Base-by-base conservation (phyloP, 257 asterid genomes). In the Solanum appendiculatum region DNA sequence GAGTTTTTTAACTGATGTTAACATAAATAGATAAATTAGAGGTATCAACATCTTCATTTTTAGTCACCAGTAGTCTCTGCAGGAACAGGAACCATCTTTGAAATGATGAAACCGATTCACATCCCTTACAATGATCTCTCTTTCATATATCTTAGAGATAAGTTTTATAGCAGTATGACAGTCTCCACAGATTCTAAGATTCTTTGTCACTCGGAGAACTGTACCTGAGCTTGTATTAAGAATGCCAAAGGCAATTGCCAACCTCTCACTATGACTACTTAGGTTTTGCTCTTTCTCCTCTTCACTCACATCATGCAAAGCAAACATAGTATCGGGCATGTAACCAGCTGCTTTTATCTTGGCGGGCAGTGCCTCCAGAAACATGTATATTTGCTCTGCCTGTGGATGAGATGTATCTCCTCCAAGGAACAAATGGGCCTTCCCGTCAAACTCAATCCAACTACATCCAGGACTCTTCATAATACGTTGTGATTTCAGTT, bases 391-490 rank as follows among this genome's bases (percentile, higher is more conserved):
- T 70, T 91, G 86, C 88, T 80, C 88, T 13, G 90, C 90, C 86
- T 92, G 95, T 0, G 89, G 92, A 86, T 94, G 93, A 56, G 92
- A 90, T 3, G 80, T 42, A 88, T 93, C 98, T 75, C 98, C 98
- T 56, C 98, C 93, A 58, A 86, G 90, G 86, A 96, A 96, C 39
- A 93, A 66, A 89, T 94, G 93, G 3, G 95, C 90, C 86, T 89
- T 89, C 14, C 94, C 98, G 7, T 95, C 89, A 16, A 94, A 87
- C 90, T 95, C 98, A 21, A 92, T 88, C 98, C 98, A 96, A 87
- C 98, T 95, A 68, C 97, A 93, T 0, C 99, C 99, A 1, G 96
- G 98, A 89, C 90, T 93, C 89, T 96, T 96, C 92, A 90, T 94
- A 89, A 93, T 95, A 2, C 88, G 80, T 86, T 87, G 89, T 9